Base-by-base conservation (phyloP, 306 rosid genomes). In the Pyrus bretschneideri region DNA sequence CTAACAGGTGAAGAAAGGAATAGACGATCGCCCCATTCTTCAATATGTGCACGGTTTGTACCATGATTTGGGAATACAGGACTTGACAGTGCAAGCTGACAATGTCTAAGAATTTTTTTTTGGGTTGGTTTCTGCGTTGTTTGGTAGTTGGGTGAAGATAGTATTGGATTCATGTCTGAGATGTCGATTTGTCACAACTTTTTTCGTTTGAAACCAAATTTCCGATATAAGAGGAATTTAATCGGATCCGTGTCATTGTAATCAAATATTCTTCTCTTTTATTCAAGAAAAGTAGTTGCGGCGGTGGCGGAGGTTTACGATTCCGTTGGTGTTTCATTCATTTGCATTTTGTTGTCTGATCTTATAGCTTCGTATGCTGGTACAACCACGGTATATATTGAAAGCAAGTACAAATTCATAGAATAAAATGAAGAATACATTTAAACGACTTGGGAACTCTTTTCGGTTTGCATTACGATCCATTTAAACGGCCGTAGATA, bases 11-110 rank as follows among this genome's bases (percentile, higher is more conserved):
- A 95, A 86, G 83, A 84, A 92, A 79, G 97, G 89, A 83, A 65
- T 67, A 21, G 92, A 88, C 70, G 88, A 89, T 81, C 88, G 90
- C 18, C 83, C 87, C 25, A 76, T 87, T 54, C 93, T 92, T 17
- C 93, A 85, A 71, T 89, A 78, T 67, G 97, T 88, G 88, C 99
- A 95, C 74, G 93, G 87, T 21, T 81, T 92, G 77, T 95, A 87
- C 86, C 97, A 91, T 65, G 99, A 95, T 76, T 82, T 92, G 85
- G 99, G 99, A 35, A 84, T 95, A 72, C 97, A 81, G 70, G 91
- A 91, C 84, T 88, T 95, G 82, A 89, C 96, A 0, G 93, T 92
- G 86, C 98, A 95, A 81, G 84, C 83, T 29, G 93, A 89, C 74
- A 81, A 73, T 14, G 85, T 83, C 46, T 90, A 85, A 90, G 76